Conservation (phyloP, 2,329 filamentous ascomycete genomes). For the Venturia effusa region DNA sequence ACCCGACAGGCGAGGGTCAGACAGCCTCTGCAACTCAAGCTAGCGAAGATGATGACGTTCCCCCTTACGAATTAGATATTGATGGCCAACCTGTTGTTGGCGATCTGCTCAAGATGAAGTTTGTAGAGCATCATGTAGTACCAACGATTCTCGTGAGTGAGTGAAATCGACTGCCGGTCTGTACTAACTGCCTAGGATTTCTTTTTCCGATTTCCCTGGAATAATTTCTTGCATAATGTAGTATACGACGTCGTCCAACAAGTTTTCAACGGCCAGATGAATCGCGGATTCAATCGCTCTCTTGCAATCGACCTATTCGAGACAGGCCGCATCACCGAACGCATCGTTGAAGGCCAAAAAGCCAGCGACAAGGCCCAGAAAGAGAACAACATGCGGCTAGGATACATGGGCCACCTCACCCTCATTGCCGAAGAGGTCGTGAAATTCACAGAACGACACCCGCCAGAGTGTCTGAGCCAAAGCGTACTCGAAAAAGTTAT, state of each 20-base stretch:
- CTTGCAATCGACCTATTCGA: slow-evolving; percentile 91
- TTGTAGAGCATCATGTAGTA: slow-evolving; percentile 88
- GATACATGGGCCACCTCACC: slow-evolving; percentile 97
- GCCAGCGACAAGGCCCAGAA: slow-evolving; percentile 78
- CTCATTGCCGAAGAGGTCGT: slow-evolving; percentile 97
- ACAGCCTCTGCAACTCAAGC: slow-evolving; percentile 24
- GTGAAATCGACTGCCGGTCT: neutral
- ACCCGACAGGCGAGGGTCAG: neutral
- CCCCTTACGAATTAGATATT: slow-evolving; percentile 45
- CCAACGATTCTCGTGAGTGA: slow-evolving; percentile 80
- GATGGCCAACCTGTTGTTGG: slow-evolving; percentile 74
- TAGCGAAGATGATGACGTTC: slow-evolving; percentile 18
- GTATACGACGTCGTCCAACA: slow-evolving; percentile 99
- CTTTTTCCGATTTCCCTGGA: slow-evolving; percentile 98
- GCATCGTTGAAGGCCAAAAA: slow-evolving; percentile 83
- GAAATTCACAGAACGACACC: slow-evolving; percentile 92
- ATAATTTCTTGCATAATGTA: slow-evolving; percentile 98
- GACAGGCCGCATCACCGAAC: slow-evolving; percentile 75
- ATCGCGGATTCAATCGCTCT: slow-evolving; percentile 82
- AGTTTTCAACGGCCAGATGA: slow-evolving; percentile 97
- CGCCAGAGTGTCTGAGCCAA: slow-evolving; percentile 75
- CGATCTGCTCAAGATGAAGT: slow-evolving; percentile 89
- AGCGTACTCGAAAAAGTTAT: slow-evolving; percentile 80
- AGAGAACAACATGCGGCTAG: slow-evolving; percentile 78
- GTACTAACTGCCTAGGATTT: slow-evolving; percentile 55